Evolutionary conservation across 768 basidiomycete species (phyloP), one percentile per base, ranked within the genome.

Genomic region (Suillus variegatus): DNA sequence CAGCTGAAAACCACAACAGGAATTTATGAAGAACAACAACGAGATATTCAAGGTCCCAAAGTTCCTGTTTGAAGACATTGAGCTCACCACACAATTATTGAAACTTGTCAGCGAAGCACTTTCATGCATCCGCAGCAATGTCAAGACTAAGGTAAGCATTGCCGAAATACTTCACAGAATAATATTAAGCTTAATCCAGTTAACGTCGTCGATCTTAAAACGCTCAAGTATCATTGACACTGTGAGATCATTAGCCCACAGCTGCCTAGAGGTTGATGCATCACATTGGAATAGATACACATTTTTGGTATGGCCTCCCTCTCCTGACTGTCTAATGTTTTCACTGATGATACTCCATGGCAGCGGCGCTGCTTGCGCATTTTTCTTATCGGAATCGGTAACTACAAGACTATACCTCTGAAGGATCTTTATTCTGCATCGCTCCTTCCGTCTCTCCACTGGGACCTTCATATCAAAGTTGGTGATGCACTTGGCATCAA

Each of bases 191-290:
- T 47, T 6, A 47, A 47, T 47, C 12, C 46, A 47, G 46, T n/a
- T 47, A 10, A 22, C 13, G n/a, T 47, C 5, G 6, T 64, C 43
- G 8, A 36, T 60, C 38, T 2, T 28, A 25, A 66, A 47, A 47
- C 8, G 40, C 41, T 25, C 43, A 20, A 65, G 49, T n/a, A 65
- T 65, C n/a, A 58, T 65, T 18, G 64, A 65, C 6, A 40, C 57
- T 8, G 20, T 44, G 3, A 57, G 58, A 32, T 40, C 32, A 20
- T 25, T 54, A 10, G 22, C 46, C 2, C 46, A 47, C 12, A n/a
- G 46, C 6, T 56, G 63, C 46, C 40, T 64, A 38, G 63, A 64
- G 41, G 51, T 64, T 13, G 51, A 41, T 14, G 4, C 63, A 20
- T 60, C 13, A 5, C 54, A 64, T 46, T 64, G 63, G 63, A 64